Conservation (phyloP, 371 early-diverging fungal genomes). For the Mucor irregularis region DNA sequence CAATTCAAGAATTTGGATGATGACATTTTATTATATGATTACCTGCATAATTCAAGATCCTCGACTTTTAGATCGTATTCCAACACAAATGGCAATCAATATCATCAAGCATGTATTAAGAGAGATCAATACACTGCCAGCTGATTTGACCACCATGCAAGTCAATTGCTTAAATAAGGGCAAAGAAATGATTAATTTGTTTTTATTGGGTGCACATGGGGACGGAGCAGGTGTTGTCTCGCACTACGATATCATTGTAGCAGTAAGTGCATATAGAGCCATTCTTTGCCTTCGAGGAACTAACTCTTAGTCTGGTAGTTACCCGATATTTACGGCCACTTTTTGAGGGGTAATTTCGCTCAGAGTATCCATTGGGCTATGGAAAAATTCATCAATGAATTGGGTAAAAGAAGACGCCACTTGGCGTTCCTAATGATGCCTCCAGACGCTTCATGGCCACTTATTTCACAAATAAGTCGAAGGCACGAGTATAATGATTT, state of each 20-base stretch:
- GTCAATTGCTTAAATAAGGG: constrained; percentile 48
- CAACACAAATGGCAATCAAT: constrained; percentile 46
- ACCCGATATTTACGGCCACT: constrained; percentile 53
- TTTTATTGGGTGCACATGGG: constrained; percentile 43
- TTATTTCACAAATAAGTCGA: constrained; percentile 76
- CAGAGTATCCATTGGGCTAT: constrained; percentile 68
- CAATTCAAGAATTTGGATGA: constrained; percentile 44
- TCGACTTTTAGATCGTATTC: constrained; percentile 41
- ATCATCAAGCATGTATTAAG: constrained; percentile 50
- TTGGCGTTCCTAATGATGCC: constrained; percentile 66
- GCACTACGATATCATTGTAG: constrained; percentile 54
- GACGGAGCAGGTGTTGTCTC: constrained; percentile 53
- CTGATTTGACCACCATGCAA: constrained; percentile 36
- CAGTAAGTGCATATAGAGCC: constrained; percentile 25
- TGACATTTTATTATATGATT: constrained; percentile 43
- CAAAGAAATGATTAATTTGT: constrained; percentile 47
- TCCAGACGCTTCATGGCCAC: constrained; percentile 80
- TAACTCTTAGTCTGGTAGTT: constrained; percentile 18
- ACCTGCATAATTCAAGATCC: constrained; percentile 41
- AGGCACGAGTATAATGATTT: constrained; percentile 75
- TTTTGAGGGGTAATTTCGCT: constrained; percentile 47
- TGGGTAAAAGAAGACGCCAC: constrained; percentile 57
- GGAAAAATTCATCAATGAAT: constrained; percentile 62
- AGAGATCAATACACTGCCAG: constrained; percentile 49
- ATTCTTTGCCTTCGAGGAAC: background rate